Evolutionary conservation across 1,139 yeast species (phyloP), one percentile per base, ranked within the genome.

Genomic region (Kurtzmaniella quercitrusa): DNA sequence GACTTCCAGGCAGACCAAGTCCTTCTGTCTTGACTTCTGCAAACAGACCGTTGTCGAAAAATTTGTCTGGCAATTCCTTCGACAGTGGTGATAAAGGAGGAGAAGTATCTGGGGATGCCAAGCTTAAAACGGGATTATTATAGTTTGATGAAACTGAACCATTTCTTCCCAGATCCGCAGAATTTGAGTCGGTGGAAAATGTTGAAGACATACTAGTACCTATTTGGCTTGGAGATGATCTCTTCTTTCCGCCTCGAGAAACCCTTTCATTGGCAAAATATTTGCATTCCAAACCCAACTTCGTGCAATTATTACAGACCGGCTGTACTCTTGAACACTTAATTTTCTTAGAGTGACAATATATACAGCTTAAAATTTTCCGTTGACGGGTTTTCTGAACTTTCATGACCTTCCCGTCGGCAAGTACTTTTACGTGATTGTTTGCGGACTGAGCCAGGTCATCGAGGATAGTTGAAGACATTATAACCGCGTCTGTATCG

Each of bases 291-390:
- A 67, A 49, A 2, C 66, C 68, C 18, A 66, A 46, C 45, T 68
- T 69, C 49, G 69, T 59, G 56, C 85, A 80, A 55, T 75, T 77
- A 44, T 61, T 61, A 52, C 85, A 80, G 3, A 62, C 55, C 7
- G 76, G 76, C 21, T 60, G 66, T 12, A 65, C 74, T 45, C 84
- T 61, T 2, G 80, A 71, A 52, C 85, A 80, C 53, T 78, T 78
- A 50, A 79, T 78, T 57, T 80, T 80, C 45, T 81, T 70, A 43
- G 80, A 77, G 55, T 80, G 85, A 49, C 85, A 80, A 37, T 80
- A 73, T 12, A 80, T 77, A 59, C 85, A 80, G 45, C 78, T 71
- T 40, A 76, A 62, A 38, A 80, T 78, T 52, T 72, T 70, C 42
- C 85, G 58, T 54, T 80, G 85, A 46, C 85, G 70, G 4, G 80